phyloP scores from a whole-genome alignment of 305 asterid genomes.

The Galium porrigens region DNA sequence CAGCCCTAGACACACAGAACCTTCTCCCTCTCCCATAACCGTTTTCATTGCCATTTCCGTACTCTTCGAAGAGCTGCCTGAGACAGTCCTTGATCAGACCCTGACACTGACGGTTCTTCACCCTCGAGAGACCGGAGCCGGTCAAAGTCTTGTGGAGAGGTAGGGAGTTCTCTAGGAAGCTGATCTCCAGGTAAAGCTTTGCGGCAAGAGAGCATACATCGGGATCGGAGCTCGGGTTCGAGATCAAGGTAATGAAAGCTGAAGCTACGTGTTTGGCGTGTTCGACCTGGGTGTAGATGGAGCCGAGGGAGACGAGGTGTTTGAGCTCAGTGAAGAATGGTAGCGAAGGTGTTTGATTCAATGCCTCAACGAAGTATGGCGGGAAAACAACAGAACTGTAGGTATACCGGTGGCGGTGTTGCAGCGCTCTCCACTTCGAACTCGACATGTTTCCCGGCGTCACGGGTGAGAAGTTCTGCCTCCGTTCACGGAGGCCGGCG shows the following conservation, averaged over 20 bases:
- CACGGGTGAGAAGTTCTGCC: background rate
- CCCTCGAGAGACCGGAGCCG: slow-evolving; percentile 53
- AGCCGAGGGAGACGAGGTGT: slow-evolving; percentile 51
- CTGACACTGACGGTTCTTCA: slow-evolving; percentile 36
- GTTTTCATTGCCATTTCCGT: slow-evolving; percentile 31
- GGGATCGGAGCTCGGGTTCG: slow-evolving; percentile 32
- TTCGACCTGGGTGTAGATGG: slow-evolving; percentile 74
- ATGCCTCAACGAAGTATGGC: slow-evolving; percentile 40
- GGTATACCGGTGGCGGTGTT: slow-evolving; percentile 92
- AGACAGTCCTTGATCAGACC: slow-evolving; percentile 38
- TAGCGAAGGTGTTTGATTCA: slow-evolving; percentile 36
- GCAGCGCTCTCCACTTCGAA: slow-evolving; percentile 86
- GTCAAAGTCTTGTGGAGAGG: slow-evolving; percentile 70
- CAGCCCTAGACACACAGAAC: slow-evolving; percentile 76
- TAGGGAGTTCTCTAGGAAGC: slow-evolving; percentile 64
- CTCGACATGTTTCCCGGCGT: slow-evolving; percentile 37
- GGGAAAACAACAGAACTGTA: slow-evolving; percentile 67
- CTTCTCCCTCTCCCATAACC: slow-evolving; percentile 29
- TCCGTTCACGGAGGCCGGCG: background rate
- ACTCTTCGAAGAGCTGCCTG: slow-evolving; percentile 55
- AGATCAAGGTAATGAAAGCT: slow-evolving; percentile 38
- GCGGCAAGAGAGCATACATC: slow-evolving; percentile 34
- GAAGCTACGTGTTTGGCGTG: slow-evolving; percentile 55
- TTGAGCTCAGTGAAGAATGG: slow-evolving; percentile 42
- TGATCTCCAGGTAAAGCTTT: slow-evolving; percentile 45